Evolutionary conservation across 164 flowering plant genomes (phyloP), one percentile per base, ranked within the genome.

Genomic region (Annona squamosa): DNA sequence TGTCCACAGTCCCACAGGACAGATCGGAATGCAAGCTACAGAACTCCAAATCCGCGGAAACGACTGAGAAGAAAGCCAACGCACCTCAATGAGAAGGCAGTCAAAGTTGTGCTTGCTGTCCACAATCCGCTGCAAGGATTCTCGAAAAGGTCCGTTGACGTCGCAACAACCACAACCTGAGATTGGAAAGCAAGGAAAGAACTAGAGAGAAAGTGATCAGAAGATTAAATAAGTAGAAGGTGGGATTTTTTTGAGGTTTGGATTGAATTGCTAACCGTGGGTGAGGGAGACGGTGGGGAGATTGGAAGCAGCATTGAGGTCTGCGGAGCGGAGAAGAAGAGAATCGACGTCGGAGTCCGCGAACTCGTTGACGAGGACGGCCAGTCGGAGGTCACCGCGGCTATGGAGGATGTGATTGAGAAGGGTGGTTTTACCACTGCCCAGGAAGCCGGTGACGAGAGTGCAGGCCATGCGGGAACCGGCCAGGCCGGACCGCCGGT

Each of bases 41-140:
- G 44, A 9, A n/a, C 26, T 16, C 18, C 6, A 18, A 47, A n/a
- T 2, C 4, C 12, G 6, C 18, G 45, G 2, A 48, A 41, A 4
- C 9, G 71, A 37, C 19, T 3, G 44, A 26, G 17, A 65, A 26
- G 9, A 18, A 44, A 26, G 48, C 18, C 13, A 69, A 46, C 46
- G 12, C 37, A 73, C 75, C 70, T 73, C 75, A 17, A 73, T 37
- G 37, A 73, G 70, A 2, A 73, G 75, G 63, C 75, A 73, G 48
- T 73, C 75, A 44, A 73, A 73, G 48, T 73, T 73, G 69, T 73
- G 75, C 70, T 73, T 73, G 70, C 75, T 73, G 19, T 73, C 52
- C 5, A 73, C 75, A 19, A 73, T 48, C 5, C 63, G 62, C 75
- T 65, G 75, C 63, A 73, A 63, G 48, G 75, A 65, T 48, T 73